phyloP scores from a whole-genome alignment of 331 rosid species.

The Acacia concinna region DNA sequence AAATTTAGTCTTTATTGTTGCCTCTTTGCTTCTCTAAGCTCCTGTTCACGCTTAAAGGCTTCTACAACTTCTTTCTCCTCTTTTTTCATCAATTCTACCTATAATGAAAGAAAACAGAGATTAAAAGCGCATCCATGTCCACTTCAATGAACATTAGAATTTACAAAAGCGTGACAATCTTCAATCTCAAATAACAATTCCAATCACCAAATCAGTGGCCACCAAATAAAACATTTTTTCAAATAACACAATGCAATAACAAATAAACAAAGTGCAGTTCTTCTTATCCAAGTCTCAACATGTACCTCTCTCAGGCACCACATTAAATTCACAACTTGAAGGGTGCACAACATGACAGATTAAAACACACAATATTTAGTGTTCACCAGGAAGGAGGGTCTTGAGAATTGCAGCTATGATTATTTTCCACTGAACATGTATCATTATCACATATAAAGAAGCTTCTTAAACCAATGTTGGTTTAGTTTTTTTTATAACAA shows the following conservation, averaged over 20 bases:
- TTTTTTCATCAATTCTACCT: conserved; percentile 86
- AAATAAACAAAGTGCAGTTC: conserved; percentile 3
- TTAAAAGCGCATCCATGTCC: conserved; percentile 26
- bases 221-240: background rate
- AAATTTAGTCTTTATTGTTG: conserved; percentile 97
- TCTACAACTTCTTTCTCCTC: conserved; percentile 98
- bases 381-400: background rate
- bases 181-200: conserved; percentile 14
- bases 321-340: conserved; percentile 8
- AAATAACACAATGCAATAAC: conserved; percentile 23
- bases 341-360: conserved; percentile 20
- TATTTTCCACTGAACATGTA: conserved; percentile 23
- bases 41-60: conserved; percentile 92
- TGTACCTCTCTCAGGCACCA: conserved; percentile 29
- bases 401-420: conserved; percentile 8
- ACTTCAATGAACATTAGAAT: background rate
- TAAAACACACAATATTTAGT: conserved; percentile 14
- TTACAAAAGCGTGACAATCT: background rate
- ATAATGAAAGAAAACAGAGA: conserved; percentile 28
- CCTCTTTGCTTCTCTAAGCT: conserved; percentile 96
- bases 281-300: conserved; percentile 26
- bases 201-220: conserved; percentile 14
- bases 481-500: conserved; percentile 6
- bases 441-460: conserved; percentile 14
- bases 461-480: conserved; percentile 8